Base-by-base conservation (phyloP, 148 eudicot genomes). In the Nepenthes gracilis region DNA sequence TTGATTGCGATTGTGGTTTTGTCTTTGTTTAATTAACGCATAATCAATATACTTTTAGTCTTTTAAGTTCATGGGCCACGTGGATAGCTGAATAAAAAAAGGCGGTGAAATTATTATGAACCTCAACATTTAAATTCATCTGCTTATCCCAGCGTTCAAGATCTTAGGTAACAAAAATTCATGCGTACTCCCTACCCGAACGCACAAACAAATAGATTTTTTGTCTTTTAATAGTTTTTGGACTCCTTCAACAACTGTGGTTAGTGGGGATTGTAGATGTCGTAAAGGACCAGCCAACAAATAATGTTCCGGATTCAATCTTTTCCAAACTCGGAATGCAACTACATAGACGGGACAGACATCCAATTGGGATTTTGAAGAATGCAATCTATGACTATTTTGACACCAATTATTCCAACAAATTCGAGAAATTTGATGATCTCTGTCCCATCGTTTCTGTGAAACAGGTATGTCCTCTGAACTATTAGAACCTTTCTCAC, bases 291-390 rank as follows among this genome's bases (percentile, higher is more conserved):
- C 92, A 93, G 68, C 90, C 96, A 13, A 79, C 96, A 37, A 93
- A 93, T 81, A 93, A 93, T 78, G 79, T 93, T 59, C 98, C 99
- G 0, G 96, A 93, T 75, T 11, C 89, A 6, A 89, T 93, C 56
- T 93, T 86, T 72, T 38, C 85, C 11, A 93, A 93, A 74, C 81
- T 93, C 74, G 99, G 99, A 63, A 66, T 93, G 92, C 99, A 93
- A 59, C 84, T 89, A 59, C 99, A 93, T 59, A 79, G 75, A 67
- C 75, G 86, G 69, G 85, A 79, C 55, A 78, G 78, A 33, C 99
- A 93, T 68, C 96, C 99, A 1, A 74, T 93, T 70, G 99, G 97
- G 52, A 89, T 93, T 38, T 70, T 93, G 63, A 93, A 93, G 82
- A 93, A 93, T 75, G 90, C 97, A 36, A 89, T 93, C 57, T 80